phyloP scores from a whole-genome alignment of 345 rosid genomes.

The Linum tenue region DNA sequence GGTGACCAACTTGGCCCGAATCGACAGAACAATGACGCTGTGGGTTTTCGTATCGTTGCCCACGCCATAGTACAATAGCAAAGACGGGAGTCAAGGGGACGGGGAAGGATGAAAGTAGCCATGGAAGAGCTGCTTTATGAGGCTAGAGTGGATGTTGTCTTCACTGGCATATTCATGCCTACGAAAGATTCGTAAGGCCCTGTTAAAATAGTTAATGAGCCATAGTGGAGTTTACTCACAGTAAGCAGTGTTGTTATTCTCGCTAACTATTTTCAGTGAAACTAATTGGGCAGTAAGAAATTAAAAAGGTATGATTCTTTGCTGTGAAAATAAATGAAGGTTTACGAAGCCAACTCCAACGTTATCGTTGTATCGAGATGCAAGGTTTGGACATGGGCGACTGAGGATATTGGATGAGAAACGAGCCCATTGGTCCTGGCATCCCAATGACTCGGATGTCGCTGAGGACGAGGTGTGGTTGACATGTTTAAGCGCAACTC shows the following conservation, averaged over 20 bases:
- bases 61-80: constrained; percentile 89
- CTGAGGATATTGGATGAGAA: constrained; percentile 35
- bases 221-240: constrained; percentile 69
- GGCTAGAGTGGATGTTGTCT: constrained; percentile 71
- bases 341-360: constrained; percentile 41
- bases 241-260: constrained; percentile 26
- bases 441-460: constrained; percentile 52
- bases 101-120: constrained; percentile 72
- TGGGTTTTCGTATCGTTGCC: constrained; percentile 73
- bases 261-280: too few relatives aligned
- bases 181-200: constrained; percentile 79
- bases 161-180: constrained; percentile 91
- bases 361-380: constrained; percentile 46
- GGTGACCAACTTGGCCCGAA: constrained; percentile 37
- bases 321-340: constrained; percentile 29
- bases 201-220: too few relatives aligned
- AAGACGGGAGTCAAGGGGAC: constrained; percentile 76
- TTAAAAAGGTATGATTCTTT: not conserved
- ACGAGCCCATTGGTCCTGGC: constrained; percentile 80
- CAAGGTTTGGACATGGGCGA: constrained; percentile 78
- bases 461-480: constrained; percentile 60
- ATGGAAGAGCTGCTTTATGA: constrained; percentile 65
- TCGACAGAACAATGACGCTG: constrained; percentile 58
- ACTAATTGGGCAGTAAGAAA: not conserved
- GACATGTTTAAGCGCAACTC: constrained; percentile 31